Evolutionary conservation across 2,329 filamentous ascomycete species (phyloP).

Genomic region (Ceratocystis cacaofunesta): DNA sequence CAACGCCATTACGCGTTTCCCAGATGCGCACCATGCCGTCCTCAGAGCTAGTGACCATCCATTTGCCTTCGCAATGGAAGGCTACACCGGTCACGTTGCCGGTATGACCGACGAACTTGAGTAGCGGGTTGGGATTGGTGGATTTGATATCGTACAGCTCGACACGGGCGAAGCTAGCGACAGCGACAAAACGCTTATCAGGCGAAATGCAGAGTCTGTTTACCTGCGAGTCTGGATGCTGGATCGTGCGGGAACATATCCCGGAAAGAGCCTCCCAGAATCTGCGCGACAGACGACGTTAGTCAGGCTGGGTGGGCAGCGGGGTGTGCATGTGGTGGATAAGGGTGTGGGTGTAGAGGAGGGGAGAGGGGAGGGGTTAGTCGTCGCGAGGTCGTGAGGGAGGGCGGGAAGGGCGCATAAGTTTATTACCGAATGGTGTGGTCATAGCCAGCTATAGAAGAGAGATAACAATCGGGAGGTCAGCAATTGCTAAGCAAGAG

Average conservation of each 20-base stretch:
- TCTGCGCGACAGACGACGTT: constrained; percentile 30
- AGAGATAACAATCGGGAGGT: background rate
- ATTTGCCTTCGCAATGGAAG: constrained; percentile 97
- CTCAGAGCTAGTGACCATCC: constrained; percentile 98
- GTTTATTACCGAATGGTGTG: constrained; percentile 41
- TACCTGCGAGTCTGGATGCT: constrained; percentile 94
- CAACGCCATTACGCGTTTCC: constrained; percentile 72
- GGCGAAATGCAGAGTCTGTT: constrained; percentile 97
- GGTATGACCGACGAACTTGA: constrained; percentile 91
- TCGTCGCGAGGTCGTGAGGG: background rate
- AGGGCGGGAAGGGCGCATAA: background rate
- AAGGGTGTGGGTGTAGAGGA: background rate
- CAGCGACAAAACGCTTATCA: constrained; percentile 89
- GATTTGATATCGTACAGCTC: constrained; percentile 99
- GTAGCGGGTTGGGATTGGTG: constrained; percentile 83
- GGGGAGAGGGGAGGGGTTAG: background rate
- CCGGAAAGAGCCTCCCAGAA: constrained; percentile 98
- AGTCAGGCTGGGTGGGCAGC: background rate
- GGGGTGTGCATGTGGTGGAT: background rate
- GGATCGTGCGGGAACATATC: constrained; percentile 94
- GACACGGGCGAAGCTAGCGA: constrained; percentile 64
- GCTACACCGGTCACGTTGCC: constrained; percentile 92
- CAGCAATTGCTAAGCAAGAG: background rate
- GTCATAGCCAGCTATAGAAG: constrained; percentile 40
- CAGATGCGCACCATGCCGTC: constrained; percentile 95